These are phyloP conservation scores for Aspergillus sp. DNA, from an alignment of 2,329 filamentous ascomycete genomes.

Conservation along the genomic window DNA sequence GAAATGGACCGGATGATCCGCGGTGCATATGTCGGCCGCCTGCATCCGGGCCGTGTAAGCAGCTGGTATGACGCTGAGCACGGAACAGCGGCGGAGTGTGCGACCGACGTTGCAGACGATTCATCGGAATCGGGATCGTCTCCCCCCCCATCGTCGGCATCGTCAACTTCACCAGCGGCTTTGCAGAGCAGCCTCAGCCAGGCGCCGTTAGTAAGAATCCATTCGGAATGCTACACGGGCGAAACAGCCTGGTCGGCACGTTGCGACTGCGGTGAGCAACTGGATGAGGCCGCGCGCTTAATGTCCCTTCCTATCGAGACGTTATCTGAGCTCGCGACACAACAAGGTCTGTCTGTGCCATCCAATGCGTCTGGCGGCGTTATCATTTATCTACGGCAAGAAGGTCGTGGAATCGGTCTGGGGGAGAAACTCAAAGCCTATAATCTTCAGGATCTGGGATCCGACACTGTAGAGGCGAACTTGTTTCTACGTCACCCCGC, in stretches of 20 bases:
- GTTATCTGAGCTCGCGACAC: conserved; percentile 20
- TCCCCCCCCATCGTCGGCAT: conserved; percentile 5
- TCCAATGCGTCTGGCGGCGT: conserved; percentile 65
- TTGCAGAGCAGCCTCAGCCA: conserved; percentile 16
- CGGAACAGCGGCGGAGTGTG: conserved; percentile 2
- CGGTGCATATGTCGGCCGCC: conserved; percentile 80
- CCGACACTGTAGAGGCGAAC: conserved; percentile 97
- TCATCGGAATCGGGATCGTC: conserved; percentile 7
- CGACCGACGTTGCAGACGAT: conserved; percentile 8
- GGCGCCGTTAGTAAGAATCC: conserved; percentile 80
- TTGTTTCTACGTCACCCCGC: conserved; percentile 83
- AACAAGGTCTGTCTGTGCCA: conserved; percentile 28
- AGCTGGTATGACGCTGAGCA: conserved; percentile 54
- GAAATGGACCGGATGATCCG: conserved; percentile 71
- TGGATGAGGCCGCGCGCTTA: conserved; percentile 88
- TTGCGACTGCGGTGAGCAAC: conserved; percentile 95
- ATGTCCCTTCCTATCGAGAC: conserved; percentile 63
- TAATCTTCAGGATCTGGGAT: conserved; percentile 91
- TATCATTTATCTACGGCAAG: conserved; percentile 91
- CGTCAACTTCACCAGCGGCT: conserved; percentile 7
- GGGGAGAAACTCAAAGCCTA: conserved; percentile 97
- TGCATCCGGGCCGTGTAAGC: conserved; percentile 77
- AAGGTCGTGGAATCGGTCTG: conserved; percentile 89
- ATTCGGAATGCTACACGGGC: conserved; percentile 96
- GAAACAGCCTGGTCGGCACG: conserved; percentile 97